phyloP scores from a whole-genome alignment of 257 asterid species.

The Forsythia viridissima region DNA sequence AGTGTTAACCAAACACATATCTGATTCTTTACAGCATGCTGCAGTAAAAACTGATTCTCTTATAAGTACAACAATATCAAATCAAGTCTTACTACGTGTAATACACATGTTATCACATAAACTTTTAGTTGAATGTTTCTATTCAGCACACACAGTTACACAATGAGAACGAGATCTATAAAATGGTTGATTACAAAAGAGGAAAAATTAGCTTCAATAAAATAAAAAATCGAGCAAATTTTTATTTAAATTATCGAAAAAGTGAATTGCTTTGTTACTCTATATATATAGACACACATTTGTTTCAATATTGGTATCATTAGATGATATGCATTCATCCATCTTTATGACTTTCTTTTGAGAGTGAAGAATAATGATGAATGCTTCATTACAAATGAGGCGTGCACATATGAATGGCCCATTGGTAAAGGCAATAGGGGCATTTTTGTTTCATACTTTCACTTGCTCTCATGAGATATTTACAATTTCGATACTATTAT shows the following conservation, averaged over 20 bases:
- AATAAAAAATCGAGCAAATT: neutral
- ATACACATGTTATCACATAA: too few relatives aligned
- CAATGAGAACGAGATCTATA: too few relatives aligned
- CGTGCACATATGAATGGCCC: constrained; percentile 34
- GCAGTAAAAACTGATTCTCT: too few relatives aligned
- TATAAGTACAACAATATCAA: too few relatives aligned
- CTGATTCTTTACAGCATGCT: too few relatives aligned
- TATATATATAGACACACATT: neutral
- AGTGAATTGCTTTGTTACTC: neutral
- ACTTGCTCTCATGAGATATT: neutral
- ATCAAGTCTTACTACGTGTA: too few relatives aligned
- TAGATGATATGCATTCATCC: neutral
- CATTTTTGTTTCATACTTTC: neutral
- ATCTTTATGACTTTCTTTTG: neutral
- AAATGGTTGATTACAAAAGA: neutral
- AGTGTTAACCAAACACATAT: too few relatives aligned
- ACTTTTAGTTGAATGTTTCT: too few relatives aligned
- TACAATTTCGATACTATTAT: neutral
- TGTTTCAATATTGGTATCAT: neutral
- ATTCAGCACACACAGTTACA: too few relatives aligned
- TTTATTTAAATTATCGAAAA: neutral
- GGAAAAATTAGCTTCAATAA: neutral
- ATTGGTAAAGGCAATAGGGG: neutral
- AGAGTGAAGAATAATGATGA: constrained; percentile 23
- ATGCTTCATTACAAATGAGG: constrained; percentile 18